Base-by-base conservation (phyloP, 306 rosid species). In the Macrotyloma uniflorum region DNA sequence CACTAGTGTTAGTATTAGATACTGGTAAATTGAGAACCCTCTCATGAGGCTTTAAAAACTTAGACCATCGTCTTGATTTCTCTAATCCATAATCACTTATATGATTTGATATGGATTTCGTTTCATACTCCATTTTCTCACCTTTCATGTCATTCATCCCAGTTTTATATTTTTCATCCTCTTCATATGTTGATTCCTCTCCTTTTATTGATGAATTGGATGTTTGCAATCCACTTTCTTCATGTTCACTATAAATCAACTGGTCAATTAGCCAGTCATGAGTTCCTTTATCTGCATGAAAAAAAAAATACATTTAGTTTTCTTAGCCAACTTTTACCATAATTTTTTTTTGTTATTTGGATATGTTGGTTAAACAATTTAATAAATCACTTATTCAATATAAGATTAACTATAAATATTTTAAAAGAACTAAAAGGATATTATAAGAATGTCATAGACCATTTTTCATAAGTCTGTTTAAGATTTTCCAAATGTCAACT, bases 261-360 rank as follows among this genome's bases (percentile, higher is more conserved):
- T 81, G 84, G 47, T 93, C 94, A 40, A 86, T 84, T 49, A 87
- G 77, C 86, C 76, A 51, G 19, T 93, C 92, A 75, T 88, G 93
- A 26, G 83, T 77, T 66, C 94, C 96, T 51, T 75, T 86, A 35
- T 85, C 98, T 93, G 90, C 89, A 83, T 66, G 22, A 22, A 67
- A 33, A 22, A 67, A 33, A 67, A 49, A 79, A 59, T 14, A 28
- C 45, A 42, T 68, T 38, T 22, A 72, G 16, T 50, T 79, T 19
- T 70, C 68, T 73, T 55, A 5, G 35, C 40, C 19, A 87, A 32
- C 43, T 75, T 10, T 73, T 16, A 45, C 32, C 16, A 26, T 12
- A 68, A 8, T 28, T 65, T 78, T 26, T 1, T 70, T 28, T 8
- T 67, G 3, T 67, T 67, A 66, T 67, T 22, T 46, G 19, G 11